Evolutionary conservation across 164 flowering plant genomes (phyloP).

Genomic region (Platanus orientalis): DNA sequence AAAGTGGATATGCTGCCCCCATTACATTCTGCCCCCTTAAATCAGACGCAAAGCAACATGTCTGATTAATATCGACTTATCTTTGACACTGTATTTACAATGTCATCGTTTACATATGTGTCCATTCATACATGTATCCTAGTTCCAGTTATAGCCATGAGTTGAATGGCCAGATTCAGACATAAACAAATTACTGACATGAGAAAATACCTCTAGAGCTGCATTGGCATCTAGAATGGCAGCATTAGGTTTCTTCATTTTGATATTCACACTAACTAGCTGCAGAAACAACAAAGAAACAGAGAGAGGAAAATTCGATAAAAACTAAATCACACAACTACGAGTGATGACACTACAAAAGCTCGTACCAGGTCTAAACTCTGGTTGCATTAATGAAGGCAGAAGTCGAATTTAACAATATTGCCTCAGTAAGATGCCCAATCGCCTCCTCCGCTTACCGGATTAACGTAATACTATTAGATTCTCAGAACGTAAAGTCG

Average conservation of each 20-base stretch:
- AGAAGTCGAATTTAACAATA: conserved; percentile 76
- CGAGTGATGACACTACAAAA: background rate
- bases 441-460: conserved; percentile 89
- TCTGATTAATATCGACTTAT: too few relatives aligned
- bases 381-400: conserved; percentile 92
- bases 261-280: conserved; percentile 84
- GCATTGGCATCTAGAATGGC: conserved; percentile 94
- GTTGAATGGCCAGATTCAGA: background rate
- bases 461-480: conserved; percentile 10
- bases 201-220: conserved; percentile 67
- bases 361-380: conserved; percentile 41
- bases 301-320: conserved; percentile 1
- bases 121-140: too few relatives aligned
- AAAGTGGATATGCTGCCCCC: too few relatives aligned
- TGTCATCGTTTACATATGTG: too few relatives aligned
- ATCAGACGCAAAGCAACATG: too few relatives aligned
- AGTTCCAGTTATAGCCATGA: background rate
- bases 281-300: conserved; percentile 25
- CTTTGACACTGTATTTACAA: too few relatives aligned
- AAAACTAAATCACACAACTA: background rate
- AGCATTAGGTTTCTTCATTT: conserved; percentile 97
- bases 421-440: conserved; percentile 74
- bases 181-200: background rate
- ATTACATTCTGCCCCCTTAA: too few relatives aligned
- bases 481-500: too few relatives aligned